A percentile compares a stretch with the other conserved stretches of the same genome.
These are phyloP conservation scores for Clarireedia monteithiana DNA, from an alignment of 2,329 filamentous ascomycete species.

Conservation along the genomic window DNA sequence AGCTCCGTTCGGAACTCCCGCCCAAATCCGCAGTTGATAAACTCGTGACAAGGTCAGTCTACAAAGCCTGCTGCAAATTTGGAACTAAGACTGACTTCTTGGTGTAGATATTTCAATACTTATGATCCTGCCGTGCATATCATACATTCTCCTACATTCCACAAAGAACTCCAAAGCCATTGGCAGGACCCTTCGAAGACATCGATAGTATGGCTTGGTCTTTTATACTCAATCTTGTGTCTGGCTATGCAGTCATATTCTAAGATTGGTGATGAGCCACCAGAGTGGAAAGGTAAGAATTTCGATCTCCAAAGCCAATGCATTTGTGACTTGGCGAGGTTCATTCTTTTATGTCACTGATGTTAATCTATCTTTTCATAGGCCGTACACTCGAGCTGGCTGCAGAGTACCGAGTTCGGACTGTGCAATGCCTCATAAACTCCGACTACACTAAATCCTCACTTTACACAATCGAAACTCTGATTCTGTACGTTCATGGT, in stretches of 20 bases:
- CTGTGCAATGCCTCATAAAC: slow-evolving; percentile 69
- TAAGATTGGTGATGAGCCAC: slow-evolving; percentile 71
- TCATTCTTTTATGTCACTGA: too few relatives aligned
- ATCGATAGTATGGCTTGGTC: slow-evolving; percentile 68
- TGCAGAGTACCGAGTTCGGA: slow-evolving; percentile 59
- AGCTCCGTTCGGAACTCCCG: slow-evolving; percentile 74
- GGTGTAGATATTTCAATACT: slow-evolving; percentile 75
- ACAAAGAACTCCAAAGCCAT: slow-evolving; percentile 56
- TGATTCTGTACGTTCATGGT: slow-evolving; percentile 67
- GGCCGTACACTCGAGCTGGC: slow-evolving; percentile 47
- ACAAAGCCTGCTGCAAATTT: neutral
- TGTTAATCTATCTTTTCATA: slow-evolving; percentile 11
- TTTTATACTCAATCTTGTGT: slow-evolving; percentile 69
- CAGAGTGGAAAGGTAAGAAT: slow-evolving; percentile 59
- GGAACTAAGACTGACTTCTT: neutral
- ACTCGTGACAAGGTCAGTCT: slow-evolving; percentile 51
- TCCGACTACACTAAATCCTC: slow-evolving; percentile 71
- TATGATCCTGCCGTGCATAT: slow-evolving; percentile 64
- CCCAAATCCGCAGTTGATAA: slow-evolving; percentile 76
- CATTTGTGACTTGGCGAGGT: neutral
- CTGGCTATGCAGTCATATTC: slow-evolving; percentile 73
- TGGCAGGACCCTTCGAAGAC: slow-evolving; percentile 69
- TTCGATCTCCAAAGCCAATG: slow-evolving; percentile 27
- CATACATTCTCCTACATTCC: slow-evolving; percentile 78
- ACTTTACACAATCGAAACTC: slow-evolving; percentile 69